phyloP scores from a whole-genome alignment of 805 yeast genomes.

The Ogataea methylovora region DNA sequence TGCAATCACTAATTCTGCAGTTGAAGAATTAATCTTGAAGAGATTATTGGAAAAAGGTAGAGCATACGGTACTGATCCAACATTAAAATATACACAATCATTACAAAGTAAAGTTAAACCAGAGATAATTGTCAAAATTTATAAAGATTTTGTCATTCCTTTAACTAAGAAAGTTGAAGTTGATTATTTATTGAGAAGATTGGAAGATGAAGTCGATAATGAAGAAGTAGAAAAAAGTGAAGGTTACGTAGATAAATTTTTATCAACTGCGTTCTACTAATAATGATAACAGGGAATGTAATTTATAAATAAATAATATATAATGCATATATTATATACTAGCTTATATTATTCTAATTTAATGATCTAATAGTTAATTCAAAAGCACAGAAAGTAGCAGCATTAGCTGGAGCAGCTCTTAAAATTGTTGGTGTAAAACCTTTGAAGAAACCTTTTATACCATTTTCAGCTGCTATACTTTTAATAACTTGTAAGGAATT shows the following conservation, averaged over 20 bases:
- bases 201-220: constrained; percentile 46
- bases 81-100: constrained; percentile 59
- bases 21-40: constrained; percentile 75
- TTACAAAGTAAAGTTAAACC: constrained; percentile 73
- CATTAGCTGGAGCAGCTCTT: constrained; percentile 98
- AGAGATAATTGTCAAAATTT: constrained; percentile 72
- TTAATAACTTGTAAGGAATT: constrained; percentile 53
- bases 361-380: constrained; percentile 77
- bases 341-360: constrained; percentile 15
- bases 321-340: constrained; percentile 1
- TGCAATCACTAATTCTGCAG: constrained; percentile 80
- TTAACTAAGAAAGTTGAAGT: constrained; percentile 93
- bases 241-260: constrained; percentile 15
- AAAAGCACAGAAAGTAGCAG: constrained; percentile 91
- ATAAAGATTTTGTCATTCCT: constrained; percentile 85
- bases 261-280: constrained; percentile 16
- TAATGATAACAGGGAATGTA: background rate
- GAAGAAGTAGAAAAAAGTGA: constrained; percentile 10
- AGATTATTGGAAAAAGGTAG: constrained; percentile 76
- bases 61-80: constrained; percentile 85
- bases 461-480: constrained; percentile 47
- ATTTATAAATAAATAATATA: background rate
- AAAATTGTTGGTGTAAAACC: constrained; percentile 90
- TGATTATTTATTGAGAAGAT: constrained; percentile 77
- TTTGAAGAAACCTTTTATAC: constrained; percentile 73